Conservation (phyloP, 2,329 filamentous ascomycete genomes). For the Calonectria pseudoreteaudii region DNA sequence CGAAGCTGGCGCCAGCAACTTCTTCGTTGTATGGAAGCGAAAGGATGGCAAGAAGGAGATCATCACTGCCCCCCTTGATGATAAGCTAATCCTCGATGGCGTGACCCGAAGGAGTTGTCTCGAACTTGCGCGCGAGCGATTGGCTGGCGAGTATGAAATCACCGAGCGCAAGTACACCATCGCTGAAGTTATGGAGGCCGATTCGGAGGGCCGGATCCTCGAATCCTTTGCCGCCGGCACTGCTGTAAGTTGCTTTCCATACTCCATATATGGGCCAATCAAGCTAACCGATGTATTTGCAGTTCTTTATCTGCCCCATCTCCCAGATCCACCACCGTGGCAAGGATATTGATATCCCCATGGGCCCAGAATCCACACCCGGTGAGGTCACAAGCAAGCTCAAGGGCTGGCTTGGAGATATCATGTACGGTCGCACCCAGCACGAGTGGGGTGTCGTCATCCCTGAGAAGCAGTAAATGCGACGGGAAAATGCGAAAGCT, state of each 20-base stretch:
- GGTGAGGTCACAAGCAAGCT: conserved; percentile 70
- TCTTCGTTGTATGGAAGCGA: conserved; percentile 83
- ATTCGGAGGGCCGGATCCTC: conserved; percentile 79
- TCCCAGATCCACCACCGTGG: conserved; percentile 76
- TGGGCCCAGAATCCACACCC: conserved; percentile 61
- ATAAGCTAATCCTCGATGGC: conserved; percentile 87
- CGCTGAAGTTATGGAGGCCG: conserved; percentile 78
- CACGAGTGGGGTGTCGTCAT: conserved; percentile 79
- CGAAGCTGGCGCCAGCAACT: conserved; percentile 92
- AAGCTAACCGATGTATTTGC: conserved; percentile 30
- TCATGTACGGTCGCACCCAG: conserved; percentile 78
- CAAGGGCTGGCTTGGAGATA: conserved; percentile 76
- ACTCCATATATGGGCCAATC: neutral
- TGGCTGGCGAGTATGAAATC: conserved; percentile 73
- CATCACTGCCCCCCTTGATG: conserved; percentile 85
- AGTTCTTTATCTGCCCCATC: conserved; percentile 79
- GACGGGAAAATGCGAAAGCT: neutral
- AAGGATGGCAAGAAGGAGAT: conserved; percentile 69
- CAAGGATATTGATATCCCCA: conserved; percentile 71
- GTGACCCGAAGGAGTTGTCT: conserved; percentile 87
- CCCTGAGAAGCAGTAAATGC: conserved; percentile 64
- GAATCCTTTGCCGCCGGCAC: conserved; percentile 92
- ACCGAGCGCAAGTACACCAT: conserved; percentile 89
- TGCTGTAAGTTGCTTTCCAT: conserved; percentile 71
- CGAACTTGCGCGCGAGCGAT: conserved; percentile 74